Base-by-base conservation (phyloP, 2,329 filamentous ascomycete species). In the Fusarium fujikuroi region DNA sequence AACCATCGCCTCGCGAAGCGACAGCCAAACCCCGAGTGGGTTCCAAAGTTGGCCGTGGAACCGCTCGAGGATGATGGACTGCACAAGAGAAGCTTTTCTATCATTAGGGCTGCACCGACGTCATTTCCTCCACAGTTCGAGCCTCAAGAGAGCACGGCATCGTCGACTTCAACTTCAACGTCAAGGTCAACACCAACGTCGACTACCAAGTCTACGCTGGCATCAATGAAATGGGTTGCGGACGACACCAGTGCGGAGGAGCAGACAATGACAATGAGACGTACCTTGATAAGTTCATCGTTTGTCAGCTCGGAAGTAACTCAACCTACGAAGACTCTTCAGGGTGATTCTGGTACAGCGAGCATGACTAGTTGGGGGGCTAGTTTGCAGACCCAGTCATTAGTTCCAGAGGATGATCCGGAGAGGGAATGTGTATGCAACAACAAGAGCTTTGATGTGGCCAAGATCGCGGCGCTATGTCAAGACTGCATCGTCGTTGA, bases 371-470 rank as follows among this genome's bases (percentile, higher is more conserved):
- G 40, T 12, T 62, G 67, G 65, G 57, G 57, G 28, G 54, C 37
- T 34, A 66, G 66, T 32, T 53, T 71, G 16, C 76, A 71, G 58
- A 65, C 66, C 12, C 71, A 69, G 3, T 66, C 75, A 40, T 21
- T 71, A n/a, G 65, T 72, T 25, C 61, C 73, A 8, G 50, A 73
- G 8, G 73, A 66, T 59, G 75, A 75, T 21, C 77, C 77, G 3
- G 83, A 85, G 63, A 73, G 77, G 58, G 69, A 78, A 19, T 85
- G 83, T 58, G 80, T 83, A 8, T 85, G 83, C 57, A 57, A 69
- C 12, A 84, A 84, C 58, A 72, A 76, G 60, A 84, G 83, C 70
- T 84, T 85, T 58, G 77, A 85, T 50, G 83, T 85, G 18, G 76
- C 79, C 39, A 69, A 75, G 42, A 70, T 85, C n/a, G 80, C 81